Evolutionary conservation across 2,329 filamentous ascomycete genomes (phyloP).

Genomic region (Conoideocrella luteorostrata): DNA sequence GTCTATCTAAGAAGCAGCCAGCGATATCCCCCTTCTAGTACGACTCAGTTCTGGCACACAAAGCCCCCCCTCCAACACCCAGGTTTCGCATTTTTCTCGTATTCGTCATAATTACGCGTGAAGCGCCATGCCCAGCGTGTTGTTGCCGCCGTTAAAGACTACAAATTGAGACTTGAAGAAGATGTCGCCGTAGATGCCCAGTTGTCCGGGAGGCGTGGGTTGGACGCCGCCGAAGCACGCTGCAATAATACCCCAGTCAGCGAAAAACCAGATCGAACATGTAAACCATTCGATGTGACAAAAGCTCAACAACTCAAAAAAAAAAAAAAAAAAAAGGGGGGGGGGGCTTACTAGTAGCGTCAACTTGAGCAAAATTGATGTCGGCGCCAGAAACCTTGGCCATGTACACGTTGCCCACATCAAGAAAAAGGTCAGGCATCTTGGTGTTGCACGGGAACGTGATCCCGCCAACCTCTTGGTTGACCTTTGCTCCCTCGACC

Average conservation of each 20-base stretch:
- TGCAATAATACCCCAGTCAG: conserved; percentile 15
- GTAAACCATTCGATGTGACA: too few species aligned
- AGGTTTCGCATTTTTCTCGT: neutral
- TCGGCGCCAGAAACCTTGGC: conserved; percentile 48
- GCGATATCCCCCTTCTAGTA: too few species aligned
- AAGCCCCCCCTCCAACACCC: too few species aligned
- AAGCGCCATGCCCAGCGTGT: conserved; percentile 43
- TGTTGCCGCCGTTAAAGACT: conserved; percentile 50
- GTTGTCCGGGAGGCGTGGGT: conserved; percentile 39
- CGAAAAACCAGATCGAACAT: too few species aligned
- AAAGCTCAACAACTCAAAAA: too few species aligned
- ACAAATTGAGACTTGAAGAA: conserved; percentile 58
- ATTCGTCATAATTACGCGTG: conserved; percentile 13
- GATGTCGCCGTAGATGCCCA: conserved; percentile 59
- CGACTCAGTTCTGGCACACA: too few species aligned
- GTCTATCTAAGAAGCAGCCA: too few species aligned
- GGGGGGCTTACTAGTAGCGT: conserved; percentile 37
- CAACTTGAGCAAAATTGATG: conserved; percentile 46
- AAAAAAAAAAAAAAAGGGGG: neutral
- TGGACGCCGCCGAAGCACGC: conserved; percentile 65
- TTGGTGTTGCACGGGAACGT: conserved; percentile 37
- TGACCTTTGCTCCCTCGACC: conserved; percentile 29
- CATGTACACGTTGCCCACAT: conserved; percentile 50
- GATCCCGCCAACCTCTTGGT: conserved; percentile 34
- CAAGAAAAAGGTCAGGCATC: conserved; percentile 44